Evolutionary conservation across 1,284 basidiomycete genomes (phyloP).

Genomic region (Cutaneotrichosporon sp.): DNA sequence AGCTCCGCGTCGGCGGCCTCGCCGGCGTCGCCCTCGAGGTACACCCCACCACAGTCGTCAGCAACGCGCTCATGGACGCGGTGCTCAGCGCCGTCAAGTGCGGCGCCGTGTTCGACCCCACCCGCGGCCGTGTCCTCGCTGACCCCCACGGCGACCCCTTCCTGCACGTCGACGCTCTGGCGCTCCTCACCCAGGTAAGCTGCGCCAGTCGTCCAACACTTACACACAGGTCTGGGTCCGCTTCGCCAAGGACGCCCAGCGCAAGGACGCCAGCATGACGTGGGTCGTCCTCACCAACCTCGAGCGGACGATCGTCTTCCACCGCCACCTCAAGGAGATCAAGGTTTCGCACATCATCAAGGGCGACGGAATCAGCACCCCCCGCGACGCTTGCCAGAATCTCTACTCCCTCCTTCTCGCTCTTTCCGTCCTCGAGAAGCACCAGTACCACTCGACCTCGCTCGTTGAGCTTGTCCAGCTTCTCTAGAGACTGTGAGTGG

Average conservation of each 20-base stretch:
- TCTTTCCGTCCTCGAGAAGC: slow-evolving; percentile 16
- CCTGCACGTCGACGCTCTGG: slow-evolving; percentile 17
- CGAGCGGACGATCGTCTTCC: slow-evolving; percentile 17
- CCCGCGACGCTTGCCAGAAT: slow-evolving; percentile 17
- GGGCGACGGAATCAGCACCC: slow-evolving; percentile 10
- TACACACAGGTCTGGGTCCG: slow-evolving; percentile 14
- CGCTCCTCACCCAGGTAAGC: slow-evolving; percentile 16
- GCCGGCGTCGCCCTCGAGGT: slow-evolving; percentile 15
- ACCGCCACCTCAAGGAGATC: slow-evolving; percentile 12
- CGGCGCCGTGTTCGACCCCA: slow-evolving; percentile 5
- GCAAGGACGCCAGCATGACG: slow-evolving; percentile 6
- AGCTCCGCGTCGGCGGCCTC: slow-evolving; percentile 12
- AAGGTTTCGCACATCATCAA: slow-evolving; percentile 13
- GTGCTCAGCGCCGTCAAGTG: slow-evolving; percentile 9
- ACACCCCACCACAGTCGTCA: slow-evolving; percentile 17
- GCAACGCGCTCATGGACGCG: slow-evolving; percentile 16
- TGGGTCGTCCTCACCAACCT: slow-evolving; percentile 18
- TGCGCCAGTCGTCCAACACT: neutral
- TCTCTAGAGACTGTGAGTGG: neutral
- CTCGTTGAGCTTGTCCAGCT: slow-evolving; percentile 8
- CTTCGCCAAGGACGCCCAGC: slow-evolving; percentile 10
- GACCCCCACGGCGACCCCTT: slow-evolving; percentile 2
- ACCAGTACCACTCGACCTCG: slow-evolving; percentile 11
- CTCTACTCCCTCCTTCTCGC: slow-evolving; percentile 17
- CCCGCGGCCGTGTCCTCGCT: slow-evolving; percentile 13